These are phyloP conservation scores for Barnettozyma siamensis DNA, from an alignment of 805 yeast species.

Conservation along the genomic window DNA sequence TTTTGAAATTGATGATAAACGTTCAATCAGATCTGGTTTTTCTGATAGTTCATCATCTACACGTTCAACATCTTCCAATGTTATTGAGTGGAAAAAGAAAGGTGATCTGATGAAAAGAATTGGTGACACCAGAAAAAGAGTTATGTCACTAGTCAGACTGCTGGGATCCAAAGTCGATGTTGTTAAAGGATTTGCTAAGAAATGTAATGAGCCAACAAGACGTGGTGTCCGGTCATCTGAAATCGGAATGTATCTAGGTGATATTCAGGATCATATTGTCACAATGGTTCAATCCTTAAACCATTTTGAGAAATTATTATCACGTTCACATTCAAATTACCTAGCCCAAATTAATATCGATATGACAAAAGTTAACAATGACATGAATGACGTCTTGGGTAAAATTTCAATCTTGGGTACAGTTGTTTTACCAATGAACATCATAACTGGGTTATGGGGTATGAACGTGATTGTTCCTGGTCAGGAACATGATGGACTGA, in stretches of 20 bases:
- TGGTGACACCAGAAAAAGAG: conserved; percentile 92
- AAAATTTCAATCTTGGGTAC: conserved; percentile 92
- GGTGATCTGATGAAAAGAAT: conserved; percentile 94
- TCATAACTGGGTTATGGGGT: conserved; percentile 97
- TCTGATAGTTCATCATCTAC: conserved; percentile 26
- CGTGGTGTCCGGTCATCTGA: conserved; percentile 68
- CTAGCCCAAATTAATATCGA: conserved; percentile 95
- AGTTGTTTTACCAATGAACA: conserved; percentile 89
- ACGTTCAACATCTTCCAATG: conserved; percentile 31
- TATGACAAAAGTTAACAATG: conserved; percentile 95
- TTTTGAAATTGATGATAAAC: conserved; percentile 14
- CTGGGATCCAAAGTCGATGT: conserved; percentile 95
- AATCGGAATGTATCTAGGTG: conserved; percentile 40
- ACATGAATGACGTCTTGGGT: conserved; percentile 93
- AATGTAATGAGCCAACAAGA: conserved; percentile 82
- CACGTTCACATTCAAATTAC: conserved; percentile 94
- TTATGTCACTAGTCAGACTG: conserved; percentile 81
- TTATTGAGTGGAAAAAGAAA: conserved; percentile 78
- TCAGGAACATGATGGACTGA: conserved; percentile 55
- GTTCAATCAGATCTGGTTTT: conserved; percentile 23
- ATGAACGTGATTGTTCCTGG: conserved; percentile 98
- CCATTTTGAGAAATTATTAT: conserved; percentile 89
- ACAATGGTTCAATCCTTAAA: conserved; percentile 95
- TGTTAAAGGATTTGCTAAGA: conserved; percentile 89
- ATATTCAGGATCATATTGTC: conserved; percentile 38